phyloP scores from a whole-genome alignment of 2,329 filamentous ascomycete species.

The Decorospora gaudefroyi region DNA sequence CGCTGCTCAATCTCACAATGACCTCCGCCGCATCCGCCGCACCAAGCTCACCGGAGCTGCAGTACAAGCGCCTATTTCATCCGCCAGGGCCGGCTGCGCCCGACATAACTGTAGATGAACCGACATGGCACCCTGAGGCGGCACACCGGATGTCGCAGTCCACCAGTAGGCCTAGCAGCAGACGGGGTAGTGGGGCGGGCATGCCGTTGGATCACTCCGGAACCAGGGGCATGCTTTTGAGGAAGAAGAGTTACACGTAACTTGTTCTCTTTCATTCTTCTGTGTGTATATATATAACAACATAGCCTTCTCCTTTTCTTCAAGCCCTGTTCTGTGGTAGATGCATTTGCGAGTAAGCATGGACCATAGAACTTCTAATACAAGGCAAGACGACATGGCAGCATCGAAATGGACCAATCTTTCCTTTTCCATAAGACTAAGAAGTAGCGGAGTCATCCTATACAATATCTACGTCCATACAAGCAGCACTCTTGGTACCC shows the following conservation, averaged over 20 bases:
- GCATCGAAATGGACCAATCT: not conserved
- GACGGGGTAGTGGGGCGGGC: conserved; percentile 25
- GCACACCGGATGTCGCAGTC: conserved; percentile 1
- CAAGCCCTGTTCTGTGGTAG: not conserved
- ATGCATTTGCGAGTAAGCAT: not conserved
- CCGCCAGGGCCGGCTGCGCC: conserved; percentile 24
- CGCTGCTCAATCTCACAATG: conserved; percentile 32
- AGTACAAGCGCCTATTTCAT: conserved; percentile 52
- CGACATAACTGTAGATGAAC: conserved; percentile 20
- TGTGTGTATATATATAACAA: conserved; percentile 3
- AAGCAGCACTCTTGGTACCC: too few relatives aligned
- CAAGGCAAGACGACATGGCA: not conserved
- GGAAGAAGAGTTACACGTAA: conserved; percentile 25
- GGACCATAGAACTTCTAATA: not conserved
- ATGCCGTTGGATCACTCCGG: conserved; percentile 38
- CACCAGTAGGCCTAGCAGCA: conserved; percentile 19
- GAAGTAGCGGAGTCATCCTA: not conserved
- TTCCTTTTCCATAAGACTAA: not conserved
- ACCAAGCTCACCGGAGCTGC: conserved; percentile 48
- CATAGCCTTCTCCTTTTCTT: not conserved
- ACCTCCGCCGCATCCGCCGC: conserved; percentile 22
- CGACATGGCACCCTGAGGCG: not conserved
- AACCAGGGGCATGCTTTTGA: conserved; percentile 39
- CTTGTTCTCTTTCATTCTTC: not conserved
- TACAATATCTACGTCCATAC: too few relatives aligned